Base-by-base conservation (phyloP, 768 basidiomycete species). In the Russula sp. region DNA sequence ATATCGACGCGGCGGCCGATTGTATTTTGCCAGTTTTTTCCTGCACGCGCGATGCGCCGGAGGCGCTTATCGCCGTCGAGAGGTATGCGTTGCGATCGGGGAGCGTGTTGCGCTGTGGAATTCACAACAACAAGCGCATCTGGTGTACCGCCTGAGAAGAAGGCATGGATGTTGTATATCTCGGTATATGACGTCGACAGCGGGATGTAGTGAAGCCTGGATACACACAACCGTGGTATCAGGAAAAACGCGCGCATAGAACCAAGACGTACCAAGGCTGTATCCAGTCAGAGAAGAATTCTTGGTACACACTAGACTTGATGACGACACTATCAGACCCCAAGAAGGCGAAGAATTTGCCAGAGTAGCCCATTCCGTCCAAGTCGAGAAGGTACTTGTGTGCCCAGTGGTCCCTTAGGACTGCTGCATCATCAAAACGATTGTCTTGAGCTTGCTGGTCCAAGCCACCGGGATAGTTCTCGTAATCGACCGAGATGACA, bases 351-450 rank as follows among this genome's bases (percentile, higher is more conserved):
- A 93, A 85, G 73, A 97, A 94, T 13, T 93, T 81, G 3, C 88
- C 95, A 32, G 89, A 93, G 74, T 98, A 98, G 20, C 91, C 88
- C 90, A 94, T 95, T 16, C 96, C 95, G 70, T 97, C 95, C 61
- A 98, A 74, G 74, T 98, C 95, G 65, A 95, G 75, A 40, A 96
- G 79, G 70, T 95, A 78, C 77, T 97, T 96, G 78, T 94, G 92
- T 62, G 86, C 78, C 95, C 95, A 98, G 70, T 94, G 88, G 59
- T 85, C 81, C 6, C 91, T 91, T 0, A 98, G 77, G 3, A 88
- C 87, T 1, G 91, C 92, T 1, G 89, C 78, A 56, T 89, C 84
- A 11, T 81, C 83, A 68, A 91, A 87, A 37, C 89, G 82, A 71
- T 91, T 86, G 40, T 81, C 77, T 63, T 77, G 73, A 66, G 82